These are phyloP conservation scores for Cladosporium oxysporum DNA, from an alignment of 2,329 filamentous ascomycete genomes.

Conservation along the genomic window DNA sequence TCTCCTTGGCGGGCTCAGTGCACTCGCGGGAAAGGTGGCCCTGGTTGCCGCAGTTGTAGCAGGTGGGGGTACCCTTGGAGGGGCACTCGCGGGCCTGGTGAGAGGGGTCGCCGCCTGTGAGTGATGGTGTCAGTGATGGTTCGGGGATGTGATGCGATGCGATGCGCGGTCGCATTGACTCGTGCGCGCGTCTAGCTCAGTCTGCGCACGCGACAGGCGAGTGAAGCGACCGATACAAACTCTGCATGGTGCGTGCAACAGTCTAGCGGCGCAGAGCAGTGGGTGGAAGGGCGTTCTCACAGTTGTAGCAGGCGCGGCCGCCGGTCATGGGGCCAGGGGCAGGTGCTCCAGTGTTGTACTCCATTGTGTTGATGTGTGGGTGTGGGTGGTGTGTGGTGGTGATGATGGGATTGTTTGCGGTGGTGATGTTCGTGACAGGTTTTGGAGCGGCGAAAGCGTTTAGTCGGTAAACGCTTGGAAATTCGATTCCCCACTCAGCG, in stretches of 20 bases:
- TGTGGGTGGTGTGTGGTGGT: conserved; percentile 20
- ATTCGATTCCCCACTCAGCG: conserved; percentile 11
- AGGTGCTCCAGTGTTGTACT: conserved; percentile 42
- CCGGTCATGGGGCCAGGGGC: conserved; percentile 24
- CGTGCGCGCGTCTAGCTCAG: not conserved
- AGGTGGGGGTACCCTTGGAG: conserved; percentile 48
- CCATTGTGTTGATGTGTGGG: conserved; percentile 42
- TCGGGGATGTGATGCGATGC: no score
- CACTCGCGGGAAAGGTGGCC: conserved; percentile 74
- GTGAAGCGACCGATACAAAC: not conserved
- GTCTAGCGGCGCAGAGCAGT: not conserved
- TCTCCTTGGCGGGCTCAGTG: conserved; percentile 84
- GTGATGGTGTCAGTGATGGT: conserved; percentile 4
- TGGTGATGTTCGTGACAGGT: conserved; percentile 19
- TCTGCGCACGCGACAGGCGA: not conserved
- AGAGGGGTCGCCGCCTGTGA: conserved; percentile 49
- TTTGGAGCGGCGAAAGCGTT: conserved; percentile 1
- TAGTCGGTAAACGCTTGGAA: conserved; percentile 11
- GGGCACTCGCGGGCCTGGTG: conserved; percentile 55
- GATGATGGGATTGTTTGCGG: conserved; percentile 11
- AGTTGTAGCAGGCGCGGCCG: conserved; percentile 61
- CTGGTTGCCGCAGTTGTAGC: conserved; percentile 51
- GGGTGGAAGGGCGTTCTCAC: conserved; percentile 42
- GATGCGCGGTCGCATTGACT: not conserved
- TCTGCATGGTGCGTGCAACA: not conserved